phyloP scores from a whole-genome alignment of 225 moss, liverwort and hornwort species.

The Physcomitrium patens region DNA sequence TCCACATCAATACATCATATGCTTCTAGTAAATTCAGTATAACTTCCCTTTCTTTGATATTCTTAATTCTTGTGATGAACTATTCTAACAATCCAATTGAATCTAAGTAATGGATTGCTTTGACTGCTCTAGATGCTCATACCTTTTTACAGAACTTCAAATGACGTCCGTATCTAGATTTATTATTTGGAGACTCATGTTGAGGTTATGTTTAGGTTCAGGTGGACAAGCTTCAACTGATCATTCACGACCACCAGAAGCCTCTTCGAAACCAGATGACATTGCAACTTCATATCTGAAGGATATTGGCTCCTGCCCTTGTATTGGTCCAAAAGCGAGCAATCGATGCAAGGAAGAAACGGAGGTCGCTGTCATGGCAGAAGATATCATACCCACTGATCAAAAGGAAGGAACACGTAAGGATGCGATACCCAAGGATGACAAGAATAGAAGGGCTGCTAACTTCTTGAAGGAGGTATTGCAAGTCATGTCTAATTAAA shows the following conservation, averaged over 20 bases:
- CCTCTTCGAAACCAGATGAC: slow-evolving; percentile 23
- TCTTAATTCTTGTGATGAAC: slow-evolving; percentile 13
- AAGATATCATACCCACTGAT: slow-evolving; percentile 46
- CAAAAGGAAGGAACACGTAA: slow-evolving; percentile 39
- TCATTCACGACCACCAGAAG: slow-evolving; percentile 28
- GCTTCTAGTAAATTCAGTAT: slow-evolving; percentile 6
- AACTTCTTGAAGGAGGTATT: slow-evolving; percentile 79
- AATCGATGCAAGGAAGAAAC: slow-evolving; percentile 26
- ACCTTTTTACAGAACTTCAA: not conserved
- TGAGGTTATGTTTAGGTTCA: slow-evolving; percentile 30
- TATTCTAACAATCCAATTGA: not conserved
- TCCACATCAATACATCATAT: not conserved
- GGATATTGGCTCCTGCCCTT: slow-evolving; percentile 50
- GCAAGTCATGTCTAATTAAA: not conserved
- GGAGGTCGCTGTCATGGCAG: slow-evolving; percentile 42
- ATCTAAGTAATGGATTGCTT: not conserved
- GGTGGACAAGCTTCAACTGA: slow-evolving; percentile 9
- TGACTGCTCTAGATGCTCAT: not conserved
- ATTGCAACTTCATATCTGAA: slow-evolving; percentile 56
- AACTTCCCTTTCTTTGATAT: not conserved
- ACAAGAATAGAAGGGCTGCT: slow-evolving; percentile 62
- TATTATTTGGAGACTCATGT: slow-evolving; percentile 12
- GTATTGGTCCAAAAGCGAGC: slow-evolving; percentile 44
- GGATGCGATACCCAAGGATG: slow-evolving; percentile 41
- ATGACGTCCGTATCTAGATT: not conserved